Conservation (phyloP, 345 rosid genomes). For the Mercurialis annua region DNA sequence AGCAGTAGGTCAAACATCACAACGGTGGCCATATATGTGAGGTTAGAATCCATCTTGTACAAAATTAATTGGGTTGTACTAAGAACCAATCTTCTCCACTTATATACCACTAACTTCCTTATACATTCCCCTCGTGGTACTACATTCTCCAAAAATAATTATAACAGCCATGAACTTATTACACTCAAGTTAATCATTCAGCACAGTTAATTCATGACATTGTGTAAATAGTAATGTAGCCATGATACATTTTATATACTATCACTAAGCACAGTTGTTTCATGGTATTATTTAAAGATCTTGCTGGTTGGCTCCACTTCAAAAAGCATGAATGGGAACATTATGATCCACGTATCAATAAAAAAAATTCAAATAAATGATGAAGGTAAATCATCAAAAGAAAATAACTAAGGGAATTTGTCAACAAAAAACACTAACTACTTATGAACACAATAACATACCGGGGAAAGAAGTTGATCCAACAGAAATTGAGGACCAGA, state of each 20-base stretch:
- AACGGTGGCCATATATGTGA: no score
- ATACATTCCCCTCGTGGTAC: no score
- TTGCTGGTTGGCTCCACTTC: background rate
- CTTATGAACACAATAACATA: constrained; percentile 33
- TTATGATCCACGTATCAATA: background rate
- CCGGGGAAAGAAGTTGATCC: constrained; percentile 80
- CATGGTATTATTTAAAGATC: no score
- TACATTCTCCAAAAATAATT: no score
- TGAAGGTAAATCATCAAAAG: background rate
- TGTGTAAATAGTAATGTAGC: background rate
- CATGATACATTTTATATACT: background rate
- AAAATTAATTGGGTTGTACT: no score
- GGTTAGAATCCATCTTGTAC: no score
- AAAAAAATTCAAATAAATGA: no score
- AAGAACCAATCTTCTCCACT: no score
- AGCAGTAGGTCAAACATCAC: no score
- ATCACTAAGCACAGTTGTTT: no score
- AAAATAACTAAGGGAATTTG: background rate
- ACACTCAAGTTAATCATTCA: background rate
- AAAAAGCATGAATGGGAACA: background rate
- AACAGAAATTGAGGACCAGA: constrained; percentile 74
- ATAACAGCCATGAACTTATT: no score
- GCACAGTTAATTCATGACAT: background rate
- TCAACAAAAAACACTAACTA: background rate
- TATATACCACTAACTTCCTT: no score